Percentiles rank a stretch among this genome's conserved stretches.
phyloP scores from a whole-genome alignment of 2,329 filamentous ascomycete genomes.

The Pseudocercospora ulei region DNA sequence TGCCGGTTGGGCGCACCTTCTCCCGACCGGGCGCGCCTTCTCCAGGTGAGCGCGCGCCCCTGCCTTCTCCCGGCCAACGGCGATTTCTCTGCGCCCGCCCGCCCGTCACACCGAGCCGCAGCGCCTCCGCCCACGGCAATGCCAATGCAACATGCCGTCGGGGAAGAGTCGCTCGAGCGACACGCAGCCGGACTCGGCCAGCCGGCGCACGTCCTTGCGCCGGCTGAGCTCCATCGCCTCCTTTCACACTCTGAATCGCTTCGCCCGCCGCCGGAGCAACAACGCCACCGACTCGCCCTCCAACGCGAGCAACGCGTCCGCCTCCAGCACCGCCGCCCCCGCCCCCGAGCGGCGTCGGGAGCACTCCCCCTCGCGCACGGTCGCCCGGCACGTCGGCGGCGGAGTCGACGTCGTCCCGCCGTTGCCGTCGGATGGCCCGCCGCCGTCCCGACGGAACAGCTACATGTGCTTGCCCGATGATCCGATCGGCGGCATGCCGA shows the following conservation, averaged over 20 bases:
- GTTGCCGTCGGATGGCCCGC: constrained; percentile 6
- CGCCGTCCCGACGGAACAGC: constrained; percentile 25
- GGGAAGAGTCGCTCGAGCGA: constrained; percentile 24
- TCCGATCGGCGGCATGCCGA: constrained; percentile 31
- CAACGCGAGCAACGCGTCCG: constrained; percentile 25
- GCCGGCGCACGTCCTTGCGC: constrained; percentile 24
- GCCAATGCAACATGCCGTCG: constrained; percentile 23
- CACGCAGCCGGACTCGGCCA: constrained; percentile 16
- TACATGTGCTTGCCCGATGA: constrained; percentile 32
- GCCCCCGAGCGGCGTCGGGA: constrained; percentile 15
- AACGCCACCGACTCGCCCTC: constrained; percentile 18
- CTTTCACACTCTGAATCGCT: constrained; percentile 32
- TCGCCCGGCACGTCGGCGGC: constrained; percentile 11
- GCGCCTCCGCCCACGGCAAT: no score
- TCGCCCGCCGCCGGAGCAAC: constrained; percentile 31
- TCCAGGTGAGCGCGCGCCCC: no score
- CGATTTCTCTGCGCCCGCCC: no score
- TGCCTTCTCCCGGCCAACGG: no score
- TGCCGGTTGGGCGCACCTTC: no score
- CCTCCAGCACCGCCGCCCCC: constrained; percentile 22
- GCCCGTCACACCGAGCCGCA: no score
- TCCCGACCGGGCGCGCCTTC: no score
- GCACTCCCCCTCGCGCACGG: constrained; percentile 9
- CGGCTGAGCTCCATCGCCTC: constrained; percentile 33
- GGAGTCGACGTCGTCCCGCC: constrained; percentile 15